Base-by-base conservation (phyloP, 2,329 filamentous ascomycete species). In the Byssochlamys sp. region DNA sequence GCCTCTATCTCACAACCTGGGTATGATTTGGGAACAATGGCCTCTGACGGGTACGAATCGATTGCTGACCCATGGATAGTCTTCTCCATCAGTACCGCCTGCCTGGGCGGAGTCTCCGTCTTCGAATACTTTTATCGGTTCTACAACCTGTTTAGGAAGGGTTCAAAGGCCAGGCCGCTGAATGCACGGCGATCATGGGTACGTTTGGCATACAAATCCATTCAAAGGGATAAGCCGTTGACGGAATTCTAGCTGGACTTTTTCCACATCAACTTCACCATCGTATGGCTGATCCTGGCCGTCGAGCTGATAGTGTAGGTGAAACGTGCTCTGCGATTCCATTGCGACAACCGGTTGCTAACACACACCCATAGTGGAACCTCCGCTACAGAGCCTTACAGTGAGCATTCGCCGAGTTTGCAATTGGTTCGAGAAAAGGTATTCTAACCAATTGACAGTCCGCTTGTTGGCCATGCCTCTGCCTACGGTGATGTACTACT, bases 401-500 rank as follows among this genome's bases (percentile, higher is more conserved):
- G 74, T 77, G 65, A 65, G 69, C 55, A 19, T 24, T 25, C 5
- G 12, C n/a, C 9, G n/a, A 3, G 12, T 45, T 45, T 19, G n/a
- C n/a, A n/a, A 19, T 14, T n/a, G n/a, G 6, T 19, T 45, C 39
- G 39, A 51, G 9, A 10, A 28, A 51, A 2, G 52, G 63, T 55
- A 53, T 26, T 35, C 26, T 39, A 50, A 27, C 52, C 11, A 54
- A 12, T 12, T 55, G 11, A 31, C 58, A 75, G 73, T 76, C 26
- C 72, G 75, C 52, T 70, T 77, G 3, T 67, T 77, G 31, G 74
- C 73, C 50, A 76, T 76, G 74, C 69, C 75, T 48, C 69, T 76
- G 25, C 74, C 75, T 6, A 73, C 71, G 25, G 74, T 77, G 39
- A 77, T 77, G 73, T 76, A 75, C 61, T 76, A 77, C 61, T 77